phyloP scores from a whole-genome alignment of 2,329 filamentous ascomycete species.

The Penicillium oxalicum region DNA sequence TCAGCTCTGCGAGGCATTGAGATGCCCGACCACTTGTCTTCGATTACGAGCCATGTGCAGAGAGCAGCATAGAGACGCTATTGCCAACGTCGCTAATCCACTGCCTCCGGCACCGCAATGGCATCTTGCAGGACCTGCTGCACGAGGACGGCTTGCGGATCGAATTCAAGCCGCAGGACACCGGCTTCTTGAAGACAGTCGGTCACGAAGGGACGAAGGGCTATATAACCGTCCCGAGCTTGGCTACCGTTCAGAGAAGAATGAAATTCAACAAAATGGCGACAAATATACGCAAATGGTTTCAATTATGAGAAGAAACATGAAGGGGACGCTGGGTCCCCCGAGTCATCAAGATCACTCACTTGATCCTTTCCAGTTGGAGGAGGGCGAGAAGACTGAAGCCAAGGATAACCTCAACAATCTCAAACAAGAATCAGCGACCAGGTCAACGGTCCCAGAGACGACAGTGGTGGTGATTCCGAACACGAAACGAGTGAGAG shows the following conservation, averaged over 20 bases:
- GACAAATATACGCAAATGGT: not conserved
- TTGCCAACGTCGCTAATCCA: slow-evolving; percentile 16
- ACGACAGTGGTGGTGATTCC: too few relatives aligned
- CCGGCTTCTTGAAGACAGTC: not conserved
- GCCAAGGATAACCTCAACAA: too few relatives aligned
- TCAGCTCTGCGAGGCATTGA: slow-evolving; percentile 13
- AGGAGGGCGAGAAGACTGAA: not conserved
- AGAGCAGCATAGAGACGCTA: slow-evolving; percentile 1
- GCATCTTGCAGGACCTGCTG: not conserved
- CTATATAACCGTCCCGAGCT: not conserved
- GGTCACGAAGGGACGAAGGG: not conserved
- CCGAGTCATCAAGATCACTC: not conserved
- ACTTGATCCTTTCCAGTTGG: not conserved
- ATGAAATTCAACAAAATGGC: not conserved
- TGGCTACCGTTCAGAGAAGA: not conserved
- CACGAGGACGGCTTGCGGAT: not conserved
- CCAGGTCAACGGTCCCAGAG: too few relatives aligned
- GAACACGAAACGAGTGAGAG: not conserved
- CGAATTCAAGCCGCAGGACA: not conserved
- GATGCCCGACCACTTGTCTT: slow-evolving; percentile 9
- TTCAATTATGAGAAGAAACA: slow-evolving; percentile 2
- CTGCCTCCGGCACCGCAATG: slow-evolving; percentile 12
- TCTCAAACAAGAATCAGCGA: not conserved
- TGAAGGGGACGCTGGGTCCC: slow-evolving; percentile 7
- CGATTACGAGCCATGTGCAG: slow-evolving; percentile 8